Evolutionary conservation across 1,284 basidiomycete species (phyloP), one percentile per base, ranked within the genome.

Genomic region (Phellopilus nigrolimitatus): DNA sequence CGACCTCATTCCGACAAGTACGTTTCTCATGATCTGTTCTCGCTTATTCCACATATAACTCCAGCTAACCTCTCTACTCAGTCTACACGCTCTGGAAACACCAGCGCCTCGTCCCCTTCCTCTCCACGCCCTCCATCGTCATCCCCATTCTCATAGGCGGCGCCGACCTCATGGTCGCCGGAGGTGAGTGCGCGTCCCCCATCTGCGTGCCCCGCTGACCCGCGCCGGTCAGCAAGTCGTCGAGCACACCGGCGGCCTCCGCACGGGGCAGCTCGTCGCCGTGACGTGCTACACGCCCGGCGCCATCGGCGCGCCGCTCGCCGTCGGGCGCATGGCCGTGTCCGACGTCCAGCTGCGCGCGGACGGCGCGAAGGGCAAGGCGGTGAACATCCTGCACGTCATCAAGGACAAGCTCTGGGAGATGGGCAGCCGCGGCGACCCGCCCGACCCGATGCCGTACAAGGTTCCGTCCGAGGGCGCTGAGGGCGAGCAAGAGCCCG

Each of bases 161-260:
- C 19, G 86, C 87, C 1, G 84, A 89, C 66, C 73, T 90, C 4
- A 88, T 89, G 84, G 80, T 87, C 31, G 84, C 86, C 3, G 87
- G 87, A 66, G 84, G 87, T 82, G 62, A 64, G 78, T 69, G 47
- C 41, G 5, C 43, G 15, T 40, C 1, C 43, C 46, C 12, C 49
- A 31, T 10, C 30, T 40, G 45, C 41, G 47, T 45, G 22, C 21
- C 25, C 17, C 50, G 40, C 17, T 49, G 38, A 30, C 40, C 38
- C 56, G 52, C 47, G 43, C 27, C 39, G 54, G 53, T 55, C 62
- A 73, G 66, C 60, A 63, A 88, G 84, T 86, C 56, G 69, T 84
- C 45, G 39, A 53, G n/a, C 36, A 46, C 30, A 27, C 13, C 31
- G 28, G 36, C 19, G 31, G 25, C n/a, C 30, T 43, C n/a, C 6